Conservation (phyloP, 257 asterid genomes). For the Phtheirospermum japonicum region DNA sequence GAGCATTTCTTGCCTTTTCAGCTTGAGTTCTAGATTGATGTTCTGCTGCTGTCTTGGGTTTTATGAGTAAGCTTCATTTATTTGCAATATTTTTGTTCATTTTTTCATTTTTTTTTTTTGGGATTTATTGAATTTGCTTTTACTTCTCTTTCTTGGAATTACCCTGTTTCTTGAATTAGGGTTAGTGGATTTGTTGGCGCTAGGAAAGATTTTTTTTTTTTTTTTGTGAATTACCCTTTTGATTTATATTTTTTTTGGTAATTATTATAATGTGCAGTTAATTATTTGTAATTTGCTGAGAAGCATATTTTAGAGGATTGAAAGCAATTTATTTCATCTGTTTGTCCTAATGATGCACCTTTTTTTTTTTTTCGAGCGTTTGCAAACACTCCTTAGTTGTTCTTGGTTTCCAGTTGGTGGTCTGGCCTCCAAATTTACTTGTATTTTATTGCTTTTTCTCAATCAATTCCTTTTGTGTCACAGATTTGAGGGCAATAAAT, state of each 20-base stretch:
- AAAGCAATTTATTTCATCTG: constrained; percentile 8
- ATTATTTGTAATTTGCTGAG: constrained; percentile 9
- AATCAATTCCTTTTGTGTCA: background rate
- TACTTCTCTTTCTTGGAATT: background rate
- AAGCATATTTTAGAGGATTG: constrained; percentile 4
- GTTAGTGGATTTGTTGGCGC: background rate
- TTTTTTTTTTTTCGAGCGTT: too few relatives aligned
- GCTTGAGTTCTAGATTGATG: background rate
- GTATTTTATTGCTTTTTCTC: constrained; percentile 7
- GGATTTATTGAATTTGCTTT: background rate
- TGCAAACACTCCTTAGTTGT: background rate
- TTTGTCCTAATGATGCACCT: too few relatives aligned
- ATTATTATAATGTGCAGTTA: background rate
- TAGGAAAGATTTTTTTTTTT: background rate
- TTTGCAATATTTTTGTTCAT: background rate
- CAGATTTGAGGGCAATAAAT: constrained; percentile 2
- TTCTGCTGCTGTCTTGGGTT: background rate
- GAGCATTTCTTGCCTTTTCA: background rate
- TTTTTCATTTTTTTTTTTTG: background rate
- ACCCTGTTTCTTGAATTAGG: constrained; percentile 24
- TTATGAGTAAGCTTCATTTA: background rate
- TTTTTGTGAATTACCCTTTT: too few relatives aligned
- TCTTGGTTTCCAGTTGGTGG: too few relatives aligned
- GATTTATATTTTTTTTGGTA: too few relatives aligned
- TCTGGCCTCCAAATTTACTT: too few relatives aligned